A percentile compares a stretch with the other conserved stretches of the same genome.
These are phyloP conservation scores for Colletotrichum sp. DNA, from an alignment of 2,329 filamentous ascomycete genomes.

Conservation along the genomic window DNA sequence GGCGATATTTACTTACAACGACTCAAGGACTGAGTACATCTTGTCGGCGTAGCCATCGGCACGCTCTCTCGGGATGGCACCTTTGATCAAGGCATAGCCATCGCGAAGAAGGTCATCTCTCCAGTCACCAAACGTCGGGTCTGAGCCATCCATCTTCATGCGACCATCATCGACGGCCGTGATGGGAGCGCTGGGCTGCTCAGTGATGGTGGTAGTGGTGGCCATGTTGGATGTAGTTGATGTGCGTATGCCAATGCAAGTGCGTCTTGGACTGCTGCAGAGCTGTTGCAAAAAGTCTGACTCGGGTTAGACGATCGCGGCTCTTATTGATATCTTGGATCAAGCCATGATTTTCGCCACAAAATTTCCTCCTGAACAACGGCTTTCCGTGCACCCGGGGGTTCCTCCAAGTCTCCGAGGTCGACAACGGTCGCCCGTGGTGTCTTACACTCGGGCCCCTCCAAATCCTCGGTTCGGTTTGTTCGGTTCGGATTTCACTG, in stretches of 20 bases:
- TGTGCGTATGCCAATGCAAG: background rate
- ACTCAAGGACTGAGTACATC: constrained; percentile 23
- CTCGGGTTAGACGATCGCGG: background rate
- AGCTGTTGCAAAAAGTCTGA: background rate
- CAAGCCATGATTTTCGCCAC: background rate
- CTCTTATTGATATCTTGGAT: background rate
- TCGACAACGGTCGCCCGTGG: background rate
- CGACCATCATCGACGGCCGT: constrained; percentile 31
- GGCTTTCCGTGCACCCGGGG: background rate
- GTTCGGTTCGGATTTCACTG: background rate
- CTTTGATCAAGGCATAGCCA: constrained; percentile 20
- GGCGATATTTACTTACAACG: constrained; percentile 20
- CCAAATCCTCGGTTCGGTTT: background rate
- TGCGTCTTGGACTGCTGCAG: background rate
- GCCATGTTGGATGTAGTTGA: constrained; percentile 27
- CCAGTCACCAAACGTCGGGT: constrained; percentile 31
- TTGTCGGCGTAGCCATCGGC: constrained; percentile 32
- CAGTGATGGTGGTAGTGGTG: background rate
- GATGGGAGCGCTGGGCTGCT: background rate
- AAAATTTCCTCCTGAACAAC: background rate
- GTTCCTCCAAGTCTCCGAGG: background rate
- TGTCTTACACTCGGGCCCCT: background rate
- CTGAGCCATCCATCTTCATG: constrained; percentile 19
- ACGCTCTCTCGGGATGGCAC: constrained; percentile 13
- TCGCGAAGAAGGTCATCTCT: constrained; percentile 33